Evolutionary conservation across 805 yeast genomes (phyloP).

Genomic region (Yarrowia osloensis): DNA sequence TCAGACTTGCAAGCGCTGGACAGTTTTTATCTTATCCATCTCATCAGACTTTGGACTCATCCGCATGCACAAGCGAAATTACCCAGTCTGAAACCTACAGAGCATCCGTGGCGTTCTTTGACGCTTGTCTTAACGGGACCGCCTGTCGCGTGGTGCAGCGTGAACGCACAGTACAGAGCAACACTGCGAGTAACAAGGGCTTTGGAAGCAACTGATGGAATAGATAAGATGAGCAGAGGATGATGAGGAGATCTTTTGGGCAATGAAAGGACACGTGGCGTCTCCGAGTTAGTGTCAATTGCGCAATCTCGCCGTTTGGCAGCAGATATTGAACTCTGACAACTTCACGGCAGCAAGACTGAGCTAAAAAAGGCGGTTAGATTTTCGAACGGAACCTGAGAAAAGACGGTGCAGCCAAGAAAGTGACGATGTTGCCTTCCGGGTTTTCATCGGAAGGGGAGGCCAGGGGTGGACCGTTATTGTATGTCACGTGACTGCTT

Average conservation of each 20-base stretch:
- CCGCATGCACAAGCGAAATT: neutral
- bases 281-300: neutral
- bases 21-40: constrained; percentile 23
- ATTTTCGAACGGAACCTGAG: neutral
- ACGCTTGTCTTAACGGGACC: neutral
- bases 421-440: neutral
- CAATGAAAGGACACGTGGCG: too few relatives aligned
- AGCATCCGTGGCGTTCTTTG: neutral
- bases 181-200: neutral
- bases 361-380: neutral
- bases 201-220: neutral
- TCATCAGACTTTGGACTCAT: neutral
- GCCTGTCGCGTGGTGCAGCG: neutral
- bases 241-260: too few relatives aligned
- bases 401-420: neutral
- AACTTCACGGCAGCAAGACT: neutral
- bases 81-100: constrained; percentile 22
- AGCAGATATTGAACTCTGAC: neutral
- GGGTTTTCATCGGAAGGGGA: neutral
- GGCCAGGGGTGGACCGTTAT: too few relatives aligned
- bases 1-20: too few relatives aligned
- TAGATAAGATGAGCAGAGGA: neutral
- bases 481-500: too few relatives aligned
- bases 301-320: neutral
- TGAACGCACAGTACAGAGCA: neutral